Conservation (phyloP, 257 asterid genomes). For the Anisodus acutangulus region DNA sequence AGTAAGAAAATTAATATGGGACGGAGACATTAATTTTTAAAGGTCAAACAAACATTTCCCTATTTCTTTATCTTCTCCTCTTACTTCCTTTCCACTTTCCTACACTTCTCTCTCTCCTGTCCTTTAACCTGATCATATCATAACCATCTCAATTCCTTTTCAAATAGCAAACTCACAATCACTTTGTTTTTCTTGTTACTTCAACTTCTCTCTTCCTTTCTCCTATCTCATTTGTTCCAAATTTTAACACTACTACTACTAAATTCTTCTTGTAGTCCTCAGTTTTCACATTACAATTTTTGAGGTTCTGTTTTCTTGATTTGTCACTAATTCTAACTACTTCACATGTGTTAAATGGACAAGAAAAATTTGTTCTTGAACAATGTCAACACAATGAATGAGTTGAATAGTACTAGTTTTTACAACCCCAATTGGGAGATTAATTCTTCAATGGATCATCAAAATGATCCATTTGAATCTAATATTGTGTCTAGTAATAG, state of each 20-base stretch:
- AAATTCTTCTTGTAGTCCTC: conserved; percentile 27
- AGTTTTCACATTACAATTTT: neutral
- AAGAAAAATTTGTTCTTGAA: conserved; percentile 42
- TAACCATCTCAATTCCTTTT: neutral
- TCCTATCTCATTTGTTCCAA: conserved; percentile 21
- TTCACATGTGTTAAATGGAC: conserved; percentile 43
- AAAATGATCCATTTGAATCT: conserved; percentile 67
- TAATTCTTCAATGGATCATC: conserved; percentile 60
- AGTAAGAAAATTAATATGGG: too few species aligned
- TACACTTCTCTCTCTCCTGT: conserved; percentile 26
- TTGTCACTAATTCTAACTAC: neutral
- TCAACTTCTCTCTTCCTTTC: conserved; percentile 25
- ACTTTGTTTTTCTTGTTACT: conserved; percentile 25
- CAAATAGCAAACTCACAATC: conserved; percentile 21
- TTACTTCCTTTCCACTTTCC: conserved; percentile 60
- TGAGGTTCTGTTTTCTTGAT: conserved; percentile 26
- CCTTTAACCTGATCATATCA: neutral
- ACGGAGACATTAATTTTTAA: too few species aligned
- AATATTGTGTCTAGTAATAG: conserved; percentile 28
- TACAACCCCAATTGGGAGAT: conserved; percentile 66
- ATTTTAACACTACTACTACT: conserved; percentile 20
- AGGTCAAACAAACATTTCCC: conserved; percentile 41
- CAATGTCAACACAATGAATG: conserved; percentile 33
- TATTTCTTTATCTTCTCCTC: conserved; percentile 40
- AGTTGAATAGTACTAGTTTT: conserved; percentile 30